Evolutionary conservation across 1,139 yeast species (phyloP).

Genomic region (Pichia sp.): DNA sequence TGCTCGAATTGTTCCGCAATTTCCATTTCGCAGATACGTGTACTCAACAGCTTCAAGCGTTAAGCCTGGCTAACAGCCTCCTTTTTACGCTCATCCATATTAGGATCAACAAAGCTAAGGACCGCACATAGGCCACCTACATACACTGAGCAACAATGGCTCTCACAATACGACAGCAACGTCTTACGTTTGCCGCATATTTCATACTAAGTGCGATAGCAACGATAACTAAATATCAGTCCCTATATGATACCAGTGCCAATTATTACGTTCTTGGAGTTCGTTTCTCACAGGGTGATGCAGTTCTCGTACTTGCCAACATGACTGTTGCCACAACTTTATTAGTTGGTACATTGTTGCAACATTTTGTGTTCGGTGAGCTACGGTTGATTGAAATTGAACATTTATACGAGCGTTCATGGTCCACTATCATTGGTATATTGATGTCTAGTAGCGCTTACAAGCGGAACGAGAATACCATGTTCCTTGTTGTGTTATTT

Average conservation of each 20-base stretch:
- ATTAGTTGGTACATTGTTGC: slow-evolving; percentile 38
- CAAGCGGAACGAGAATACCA: slow-evolving; percentile 43
- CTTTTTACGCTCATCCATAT: no score
- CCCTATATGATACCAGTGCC: slow-evolving; percentile 21
- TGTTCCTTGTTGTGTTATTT: slow-evolving; percentile 37
- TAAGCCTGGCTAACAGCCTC: no score
- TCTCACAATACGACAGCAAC: background rate
- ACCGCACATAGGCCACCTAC: no score
- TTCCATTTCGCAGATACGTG: no score
- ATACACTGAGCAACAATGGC: no score
- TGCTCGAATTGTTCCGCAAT: no score
- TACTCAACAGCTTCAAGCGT: no score
- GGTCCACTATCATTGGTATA: slow-evolving; percentile 61
- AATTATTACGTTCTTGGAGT: slow-evolving; percentile 27
- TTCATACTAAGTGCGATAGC: slow-evolving; percentile 18
- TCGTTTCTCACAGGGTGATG: slow-evolving; percentile 23
- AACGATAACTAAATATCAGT: slow-evolving; percentile 16
- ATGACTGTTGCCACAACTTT: slow-evolving; percentile 35
- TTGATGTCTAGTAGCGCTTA: slow-evolving; percentile 59
- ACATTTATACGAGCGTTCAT: slow-evolving; percentile 60
- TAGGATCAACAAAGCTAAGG: no score
- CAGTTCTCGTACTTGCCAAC: slow-evolving; percentile 30
- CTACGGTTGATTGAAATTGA: slow-evolving; percentile 71
- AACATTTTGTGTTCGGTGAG: slow-evolving; percentile 61
- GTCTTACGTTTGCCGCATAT: slow-evolving; percentile 17